Evolutionary conservation across 768 basidiomycete genomes (phyloP).

Genomic region (Hericium erinaceus): DNA sequence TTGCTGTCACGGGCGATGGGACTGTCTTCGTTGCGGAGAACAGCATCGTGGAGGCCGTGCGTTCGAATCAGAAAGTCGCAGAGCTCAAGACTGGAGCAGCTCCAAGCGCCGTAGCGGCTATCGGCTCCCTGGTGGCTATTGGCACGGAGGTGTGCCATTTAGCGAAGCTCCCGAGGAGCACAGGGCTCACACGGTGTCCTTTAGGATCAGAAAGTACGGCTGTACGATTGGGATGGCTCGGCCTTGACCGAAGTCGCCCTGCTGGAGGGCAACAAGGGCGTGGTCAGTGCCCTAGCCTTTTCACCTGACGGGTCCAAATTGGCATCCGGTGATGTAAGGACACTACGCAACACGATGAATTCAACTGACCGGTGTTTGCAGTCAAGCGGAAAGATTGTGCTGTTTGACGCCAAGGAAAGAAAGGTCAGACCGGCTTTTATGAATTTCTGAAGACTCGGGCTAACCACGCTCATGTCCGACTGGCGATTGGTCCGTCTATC

Average conservation of each 20-base stretch:
- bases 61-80: slow-evolving; percentile 58
- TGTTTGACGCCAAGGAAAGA: slow-evolving; percentile 63
- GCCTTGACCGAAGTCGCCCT: slow-evolving; percentile 44
- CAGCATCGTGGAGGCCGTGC: slow-evolving; percentile 53
- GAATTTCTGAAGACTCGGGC: neutral
- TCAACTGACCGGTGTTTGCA: slow-evolving; percentile 21
- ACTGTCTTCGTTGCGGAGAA: slow-evolving; percentile 60
- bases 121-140: slow-evolving; percentile 48
- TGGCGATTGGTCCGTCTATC: neutral
- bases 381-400: slow-evolving; percentile 73
- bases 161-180: neutral
- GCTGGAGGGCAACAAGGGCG: slow-evolving; percentile 60
- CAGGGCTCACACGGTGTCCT: neutral
- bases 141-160: slow-evolving; percentile 56
- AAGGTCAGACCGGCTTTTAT: slow-evolving; percentile 33
- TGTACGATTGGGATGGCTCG: slow-evolving; percentile 68
- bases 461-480: neutral
- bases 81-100: slow-evolving; percentile 41
- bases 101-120: slow-evolving; percentile 50
- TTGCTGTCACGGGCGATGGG: slow-evolving; percentile 50
- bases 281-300: slow-evolving; percentile 68
- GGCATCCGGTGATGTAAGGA: slow-evolving; percentile 77
- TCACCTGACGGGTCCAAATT: slow-evolving; percentile 68
- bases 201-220: slow-evolving; percentile 66
- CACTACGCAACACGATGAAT: neutral